Base-by-base conservation (phyloP, 495 filamentous ascomycete species). In the Neurospora tetraspora region DNA sequence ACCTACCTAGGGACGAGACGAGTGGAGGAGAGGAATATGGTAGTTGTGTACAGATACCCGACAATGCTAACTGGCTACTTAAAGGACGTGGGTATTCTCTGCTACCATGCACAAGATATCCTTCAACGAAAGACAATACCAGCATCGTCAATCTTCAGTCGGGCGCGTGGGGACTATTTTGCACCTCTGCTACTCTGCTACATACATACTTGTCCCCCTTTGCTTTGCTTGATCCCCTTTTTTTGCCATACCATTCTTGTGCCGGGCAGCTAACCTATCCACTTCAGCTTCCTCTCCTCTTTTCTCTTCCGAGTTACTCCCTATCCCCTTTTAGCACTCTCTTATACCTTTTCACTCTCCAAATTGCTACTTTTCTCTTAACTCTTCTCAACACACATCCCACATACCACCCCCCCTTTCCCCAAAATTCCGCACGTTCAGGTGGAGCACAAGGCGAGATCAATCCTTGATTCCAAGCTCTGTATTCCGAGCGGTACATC, bases 381-480 rank as follows among this genome's bases (percentile, higher is more conserved):
- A n/a, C n/a, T n/a, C n/a, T n/a, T n/a, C n/a, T n/a, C n/a, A n/a
- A 16, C 14, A 40, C 39, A 14, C 14, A 16, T 16, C 65, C 40
- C 39, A 73, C 65, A 34, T 7, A 34, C 5, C 5, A 34, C 34
- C 1, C 39, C 69, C 43, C 43, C 65, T 39, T 18, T 36, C 45
- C n/a, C 38, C 68, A 70, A 18, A 45, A 70, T 73, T 82, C 85
- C 84, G 86, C 86, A 84, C 82, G 85, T 83, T 85, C 81, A 85
- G 86, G 86, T 88, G 87, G 86, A 88, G 86, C 83, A 86, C 87
- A 88, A 88, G 86, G 87, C 85, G 86, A 87, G 87, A 86, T 77
- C 85, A 80, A 85, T 89, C 87, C 86, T 88, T 89, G 86, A 81
- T 79, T 73, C 79, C 53, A 84, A 75, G 84, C 86, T 87, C 85